These are phyloP conservation scores for Caulochytrium protostelioides DNA, from an alignment of 371 early-diverging fungal genomes.

Conservation along the genomic window DNA sequence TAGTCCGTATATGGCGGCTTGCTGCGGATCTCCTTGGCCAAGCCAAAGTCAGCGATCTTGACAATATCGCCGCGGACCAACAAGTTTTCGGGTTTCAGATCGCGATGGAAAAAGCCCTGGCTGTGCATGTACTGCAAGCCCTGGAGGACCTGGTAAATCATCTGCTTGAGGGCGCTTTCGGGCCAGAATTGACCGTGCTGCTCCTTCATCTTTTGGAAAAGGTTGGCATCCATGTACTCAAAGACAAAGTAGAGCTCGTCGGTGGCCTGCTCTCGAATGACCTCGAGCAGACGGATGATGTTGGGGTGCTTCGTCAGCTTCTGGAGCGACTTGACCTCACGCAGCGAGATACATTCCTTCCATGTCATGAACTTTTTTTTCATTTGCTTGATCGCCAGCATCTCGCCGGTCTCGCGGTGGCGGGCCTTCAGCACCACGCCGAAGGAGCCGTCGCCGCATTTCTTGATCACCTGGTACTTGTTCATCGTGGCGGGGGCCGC, in stretches of 20 bases:
- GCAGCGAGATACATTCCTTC: constrained; percentile 52
- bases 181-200: constrained; percentile 33
- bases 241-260: constrained; percentile 73
- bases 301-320: constrained; percentile 49
- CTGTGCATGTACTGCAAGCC: constrained; percentile 74
- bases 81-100: constrained; percentile 60
- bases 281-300: constrained; percentile 58
- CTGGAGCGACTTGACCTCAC: constrained; percentile 57
- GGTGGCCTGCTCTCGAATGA: constrained; percentile 37
- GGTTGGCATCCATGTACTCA: constrained; percentile 69
- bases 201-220: constrained; percentile 60
- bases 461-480: constrained; percentile 45
- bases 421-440: constrained; percentile 61
- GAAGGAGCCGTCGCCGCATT: constrained; percentile 78
- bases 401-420: constrained; percentile 40
- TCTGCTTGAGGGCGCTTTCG: constrained; percentile 32
- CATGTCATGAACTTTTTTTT: constrained; percentile 59
- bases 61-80: constrained; percentile 25
- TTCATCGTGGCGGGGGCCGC: too few species aligned
- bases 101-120: constrained; percentile 74
- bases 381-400: constrained; percentile 85
- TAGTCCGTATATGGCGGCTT: constrained; percentile 69
- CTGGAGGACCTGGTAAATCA: constrained; percentile 54
- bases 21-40: constrained; percentile 64
- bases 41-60: constrained; percentile 87